Base-by-base conservation (phyloP, 1,139 yeast species). In the Sugiyamaella novakii region DNA sequence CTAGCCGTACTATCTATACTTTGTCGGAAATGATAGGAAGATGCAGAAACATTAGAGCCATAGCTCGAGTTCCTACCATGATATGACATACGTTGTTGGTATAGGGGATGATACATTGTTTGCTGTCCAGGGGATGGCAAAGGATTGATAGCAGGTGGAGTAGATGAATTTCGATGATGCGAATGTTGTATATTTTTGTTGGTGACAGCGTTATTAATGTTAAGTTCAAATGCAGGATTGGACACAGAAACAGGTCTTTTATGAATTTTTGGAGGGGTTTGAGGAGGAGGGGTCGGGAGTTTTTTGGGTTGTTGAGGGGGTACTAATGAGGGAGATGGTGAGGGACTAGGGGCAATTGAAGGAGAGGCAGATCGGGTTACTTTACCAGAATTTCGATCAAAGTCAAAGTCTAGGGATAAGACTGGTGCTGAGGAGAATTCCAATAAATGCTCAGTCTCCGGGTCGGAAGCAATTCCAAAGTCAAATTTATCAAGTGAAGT, bases 21-120 rank as follows among this genome's bases (percentile, higher is more conserved):
- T 18, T 24, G 43, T 10, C 48, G 42, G 44, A 33, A 22, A 33
- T 45, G 39, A 21, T 43, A 42, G 21, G 52, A 41, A 14, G 59
- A 51, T 3, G 59, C 54, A 21, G 58, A 53, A 14, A 43, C 45
- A 8, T 27, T 42, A 5, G 52, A 49, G 12, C 50, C 52, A 36
- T 42, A 46, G 30, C 53, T 49, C 29, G 52, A 31, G 21, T 45
- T 29, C 14, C 53, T 43, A 34, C 43, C 42, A 41, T 52, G 50
- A 21, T 29, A 36, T 5, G 57, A 51, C 36, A 52, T 50, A 29
- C 61, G 54, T 42, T 58, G 58, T 27, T 54, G 57, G 39, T 57
- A 55, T 33, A 56, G 39, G 10, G 60, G 62, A 46, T 58, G 60
- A 37, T 52, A 53, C 46, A 33, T 27, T 39, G 41, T 40, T 27